These are phyloP conservation scores for Saturnispora besseyi DNA, from an alignment of 805 yeast species.

Conservation along the genomic window DNA sequence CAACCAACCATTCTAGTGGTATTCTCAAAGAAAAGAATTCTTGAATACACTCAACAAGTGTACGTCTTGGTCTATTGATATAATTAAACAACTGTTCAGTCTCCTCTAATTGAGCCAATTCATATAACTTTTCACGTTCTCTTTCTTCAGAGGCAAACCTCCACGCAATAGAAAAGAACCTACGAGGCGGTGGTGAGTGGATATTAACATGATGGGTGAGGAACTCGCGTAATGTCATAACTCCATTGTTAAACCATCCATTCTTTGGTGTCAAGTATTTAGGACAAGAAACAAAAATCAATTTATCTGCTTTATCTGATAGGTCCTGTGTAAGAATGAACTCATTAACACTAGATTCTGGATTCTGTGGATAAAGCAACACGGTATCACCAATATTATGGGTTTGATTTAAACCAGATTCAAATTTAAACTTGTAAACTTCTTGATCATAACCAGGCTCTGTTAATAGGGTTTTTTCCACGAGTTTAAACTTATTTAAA, in stretches of 20 bases:
- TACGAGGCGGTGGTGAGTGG: slow-evolving; percentile 70
- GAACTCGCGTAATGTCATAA: slow-evolving; percentile 60
- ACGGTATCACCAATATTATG: slow-evolving; percentile 78
- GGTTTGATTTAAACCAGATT: not conserved
- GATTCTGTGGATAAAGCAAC: slow-evolving; percentile 68
- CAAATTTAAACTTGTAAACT: slow-evolving; percentile 31
- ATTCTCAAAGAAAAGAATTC: slow-evolving; percentile 73
- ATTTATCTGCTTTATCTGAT: slow-evolving; percentile 60
- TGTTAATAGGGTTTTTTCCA: slow-evolving; percentile 35
- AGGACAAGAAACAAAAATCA: slow-evolving; percentile 28
- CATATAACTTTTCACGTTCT: slow-evolving; percentile 67
- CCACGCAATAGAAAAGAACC: slow-evolving; percentile 67
- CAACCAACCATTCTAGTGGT: slow-evolving; percentile 69
- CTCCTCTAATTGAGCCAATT: slow-evolving; percentile 63
- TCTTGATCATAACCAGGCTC: slow-evolving; percentile 77
- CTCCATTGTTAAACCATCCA: slow-evolving; percentile 41
- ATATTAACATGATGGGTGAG: slow-evolving; percentile 77
- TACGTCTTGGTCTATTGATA: slow-evolving; percentile 88
- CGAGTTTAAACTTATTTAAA: not conserved
- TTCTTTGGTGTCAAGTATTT: slow-evolving; percentile 37
- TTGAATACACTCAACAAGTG: slow-evolving; percentile 69
- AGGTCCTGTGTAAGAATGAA: slow-evolving; percentile 67
- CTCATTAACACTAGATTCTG: slow-evolving; percentile 49
- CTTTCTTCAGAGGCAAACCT: slow-evolving; percentile 69
- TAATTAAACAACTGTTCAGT: slow-evolving; percentile 80